Conservation (phyloP, 176 grass and related monocot species). For the Musa itinerans region DNA sequence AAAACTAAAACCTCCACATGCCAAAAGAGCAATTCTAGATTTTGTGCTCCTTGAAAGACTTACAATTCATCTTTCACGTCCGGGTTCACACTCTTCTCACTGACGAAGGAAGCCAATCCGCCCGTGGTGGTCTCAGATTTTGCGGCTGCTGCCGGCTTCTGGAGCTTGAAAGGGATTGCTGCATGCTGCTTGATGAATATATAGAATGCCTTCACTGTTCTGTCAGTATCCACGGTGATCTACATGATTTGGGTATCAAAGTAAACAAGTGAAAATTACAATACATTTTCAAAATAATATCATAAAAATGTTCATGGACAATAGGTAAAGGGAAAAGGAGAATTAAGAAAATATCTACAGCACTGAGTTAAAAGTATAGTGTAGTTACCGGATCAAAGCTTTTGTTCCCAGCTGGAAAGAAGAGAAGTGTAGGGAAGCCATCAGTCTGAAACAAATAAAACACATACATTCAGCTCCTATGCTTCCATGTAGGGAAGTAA, state of each 20-base stretch:
- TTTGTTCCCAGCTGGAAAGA: constrained; percentile 92
- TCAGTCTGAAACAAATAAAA: constrained; percentile 52
- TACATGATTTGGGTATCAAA: constrained; percentile 9
- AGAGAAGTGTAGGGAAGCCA: constrained; percentile 87
- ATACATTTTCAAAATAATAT: neutral
- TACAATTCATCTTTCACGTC: constrained; percentile 79
- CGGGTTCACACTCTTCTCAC: constrained; percentile 4
- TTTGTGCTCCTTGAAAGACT: neutral
- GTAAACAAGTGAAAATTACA: constrained; percentile 4
- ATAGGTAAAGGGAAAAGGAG: neutral
- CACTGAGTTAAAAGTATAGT: neutral
- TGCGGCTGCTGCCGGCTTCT: constrained; percentile 27
- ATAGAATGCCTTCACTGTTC: constrained; percentile 80
- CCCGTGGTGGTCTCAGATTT: neutral
- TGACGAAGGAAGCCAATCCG: neutral
- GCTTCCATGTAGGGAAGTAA: neutral
- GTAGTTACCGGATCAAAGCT: constrained; percentile 87
- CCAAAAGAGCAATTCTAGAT: neutral
- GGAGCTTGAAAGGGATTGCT: constrained; percentile 81
- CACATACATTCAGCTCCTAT: constrained; percentile 19
- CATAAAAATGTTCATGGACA: neutral
- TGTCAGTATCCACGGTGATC: constrained; percentile 61
- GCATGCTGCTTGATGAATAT: constrained; percentile 91
- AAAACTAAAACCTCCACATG: neutral
- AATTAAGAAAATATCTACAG: neutral